Evolutionary conservation across 768 basidiomycete genomes (phyloP), one percentile per base, ranked within the genome.

Genomic region (Hericium erinaceus): DNA sequence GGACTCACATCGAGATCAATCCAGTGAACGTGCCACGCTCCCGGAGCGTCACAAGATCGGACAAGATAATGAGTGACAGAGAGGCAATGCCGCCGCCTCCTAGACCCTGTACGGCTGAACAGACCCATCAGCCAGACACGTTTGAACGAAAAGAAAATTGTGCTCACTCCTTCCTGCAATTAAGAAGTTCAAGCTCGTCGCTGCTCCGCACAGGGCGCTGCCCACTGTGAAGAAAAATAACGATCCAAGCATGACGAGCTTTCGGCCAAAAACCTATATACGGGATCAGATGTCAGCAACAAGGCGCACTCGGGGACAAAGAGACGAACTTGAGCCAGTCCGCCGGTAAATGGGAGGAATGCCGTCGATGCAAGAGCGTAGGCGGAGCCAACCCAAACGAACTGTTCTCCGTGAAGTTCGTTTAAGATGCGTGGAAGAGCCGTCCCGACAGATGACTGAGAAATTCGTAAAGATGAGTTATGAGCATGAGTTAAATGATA

Each of bases 41-140:
- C 39, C 65, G 59, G 13, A 73, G 66, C 10, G 72, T 61, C 18
- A 73, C 71, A 2, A 73, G 58, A 20, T 74, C 73, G 0, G 68
- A 64, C 16, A 73, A 39, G 24, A 73, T 64, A n/a, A 71, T 72
- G 9, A 63, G 60, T 12, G 65, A 55, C 2, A 72, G 57, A 18
- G 69, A 58, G 18, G 65, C 56, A 37, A 69, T 67, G 1, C 64
- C 69, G 4, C 67, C 69, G 7, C 65, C 69, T 13, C 69, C 69
- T 13, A 66, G 41, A 11, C 69, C 69, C 55, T 69, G 68, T n/a
- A 70, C 56, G 7, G 62, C 63, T 65, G 39, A 4, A 2, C 9
- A 4, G n/a, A 20, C 16, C 2, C 33, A 33, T 33, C 8, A 33
- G 33, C 7, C 1, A 6, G 33, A 33, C 33, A 8, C 9, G 7